Evolutionary conservation across 768 basidiomycete genomes (phyloP).

Genomic region (Mycena vitilis): DNA sequence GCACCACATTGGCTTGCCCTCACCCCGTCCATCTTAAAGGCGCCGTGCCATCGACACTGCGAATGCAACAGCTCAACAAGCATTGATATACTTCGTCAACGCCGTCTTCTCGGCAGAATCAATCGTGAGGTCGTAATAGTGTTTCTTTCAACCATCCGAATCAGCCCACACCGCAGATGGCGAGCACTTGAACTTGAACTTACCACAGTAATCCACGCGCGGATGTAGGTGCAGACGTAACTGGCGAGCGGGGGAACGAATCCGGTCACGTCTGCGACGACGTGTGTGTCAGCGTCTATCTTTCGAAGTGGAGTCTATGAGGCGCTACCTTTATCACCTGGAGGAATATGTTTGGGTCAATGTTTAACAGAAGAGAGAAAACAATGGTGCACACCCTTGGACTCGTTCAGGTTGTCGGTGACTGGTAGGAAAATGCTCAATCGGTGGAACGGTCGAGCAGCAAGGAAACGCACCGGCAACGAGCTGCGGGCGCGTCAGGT

Average conservation of each 20-base stretch:
- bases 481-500: slow-evolving; percentile 65
- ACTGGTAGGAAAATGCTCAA: neutral
- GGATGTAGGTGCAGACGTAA: slow-evolving; percentile 64
- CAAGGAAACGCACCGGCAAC: slow-evolving; percentile 51
- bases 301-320: neutral
- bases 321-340: slow-evolving; percentile 56
- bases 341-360: neutral
- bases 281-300: neutral
- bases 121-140: slow-evolving; percentile 60
- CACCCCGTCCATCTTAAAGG: too few species aligned
- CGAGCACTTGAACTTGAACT: neutral
- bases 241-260: slow-evolving; percentile 63
- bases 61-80: slow-evolving; percentile 43
- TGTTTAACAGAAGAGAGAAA: neutral
- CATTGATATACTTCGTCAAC: slow-evolving; percentile 51
- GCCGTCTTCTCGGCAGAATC: slow-evolving; percentile 65
- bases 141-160: slow-evolving; percentile 45
- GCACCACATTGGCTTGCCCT: too few species aligned
- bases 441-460: too few species aligned
- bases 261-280: slow-evolving; percentile 54
- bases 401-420: slow-evolving; percentile 55
- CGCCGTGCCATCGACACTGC: too few species aligned
- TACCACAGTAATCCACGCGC: slow-evolving; percentile 63
- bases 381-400: slow-evolving; percentile 52
- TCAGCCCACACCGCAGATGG: neutral